Conservation (phyloP, 345 rosid species). For the Limnanthes douglasii region DNA sequence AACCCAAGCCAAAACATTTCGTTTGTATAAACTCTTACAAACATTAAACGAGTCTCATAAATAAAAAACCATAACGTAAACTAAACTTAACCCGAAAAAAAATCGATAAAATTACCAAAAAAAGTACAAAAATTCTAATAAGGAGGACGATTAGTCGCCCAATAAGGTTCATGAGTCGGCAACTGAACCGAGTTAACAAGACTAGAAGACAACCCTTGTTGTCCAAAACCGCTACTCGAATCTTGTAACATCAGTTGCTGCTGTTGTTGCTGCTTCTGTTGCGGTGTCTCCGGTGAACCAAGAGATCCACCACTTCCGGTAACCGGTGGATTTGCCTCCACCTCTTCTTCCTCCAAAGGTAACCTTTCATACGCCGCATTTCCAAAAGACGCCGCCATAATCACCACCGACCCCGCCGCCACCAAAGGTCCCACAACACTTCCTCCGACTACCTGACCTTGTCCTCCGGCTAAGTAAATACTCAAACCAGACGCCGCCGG, state of each 20-base stretch:
- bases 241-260: constrained; percentile 45
- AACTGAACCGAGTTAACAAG: constrained; percentile 73
- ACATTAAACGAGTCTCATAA: too few species aligned
- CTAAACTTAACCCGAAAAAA: constrained; percentile 13
- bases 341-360: constrained; percentile 85
- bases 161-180: constrained; percentile 59
- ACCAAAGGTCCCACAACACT: constrained; percentile 86
- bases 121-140: constrained; percentile 11
- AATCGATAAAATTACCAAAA: neutral
- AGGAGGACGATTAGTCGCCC: constrained; percentile 79
- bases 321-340: constrained; percentile 19
- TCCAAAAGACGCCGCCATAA: constrained; percentile 96
- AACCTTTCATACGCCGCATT: constrained; percentile 98
- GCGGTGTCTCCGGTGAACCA: constrained; percentile 51
- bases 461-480: constrained; percentile 87
- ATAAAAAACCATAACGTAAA: too few species aligned
- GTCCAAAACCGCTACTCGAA: constrained; percentile 27
- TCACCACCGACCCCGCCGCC: constrained; percentile 78
- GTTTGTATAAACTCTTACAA: too few species aligned
- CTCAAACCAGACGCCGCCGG: constrained; percentile 92
- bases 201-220: constrained; percentile 80
- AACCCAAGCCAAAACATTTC: too few species aligned
- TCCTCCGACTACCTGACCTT: constrained; percentile 96
- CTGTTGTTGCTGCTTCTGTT: constrained; percentile 35
- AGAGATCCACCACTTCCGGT: constrained; percentile 28